These are phyloP conservation scores for Ensete ventricosum DNA, from an alignment of 176 grass and related monocot species.

Conservation along the genomic window DNA sequence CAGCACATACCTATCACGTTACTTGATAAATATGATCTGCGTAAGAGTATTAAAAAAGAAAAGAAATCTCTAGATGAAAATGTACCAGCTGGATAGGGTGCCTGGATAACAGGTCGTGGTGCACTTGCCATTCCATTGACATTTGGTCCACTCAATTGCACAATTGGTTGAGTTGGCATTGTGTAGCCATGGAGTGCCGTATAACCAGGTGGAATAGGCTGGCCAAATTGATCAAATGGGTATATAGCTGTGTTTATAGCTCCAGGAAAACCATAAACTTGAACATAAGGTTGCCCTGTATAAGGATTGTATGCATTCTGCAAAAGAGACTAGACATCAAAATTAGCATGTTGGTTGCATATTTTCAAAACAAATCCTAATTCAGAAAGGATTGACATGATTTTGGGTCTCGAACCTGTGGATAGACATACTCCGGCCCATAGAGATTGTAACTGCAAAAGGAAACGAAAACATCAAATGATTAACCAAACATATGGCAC, in stretches of 20 bases:
- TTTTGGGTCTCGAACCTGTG: slow-evolving; percentile 58
- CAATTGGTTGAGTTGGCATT: slow-evolving; percentile 51
- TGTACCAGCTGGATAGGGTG: slow-evolving; percentile 74
- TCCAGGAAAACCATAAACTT: slow-evolving; percentile 56
- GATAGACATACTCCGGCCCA: slow-evolving; percentile 78
- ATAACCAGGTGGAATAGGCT: slow-evolving; percentile 53
- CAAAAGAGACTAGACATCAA: slow-evolving; percentile 15
- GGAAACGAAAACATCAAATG: slow-evolving; percentile 33
- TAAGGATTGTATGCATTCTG: slow-evolving; percentile 76
- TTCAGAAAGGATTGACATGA: slow-evolving; percentile 9
- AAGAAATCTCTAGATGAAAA: not conserved
- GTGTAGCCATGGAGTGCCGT: slow-evolving; percentile 55
- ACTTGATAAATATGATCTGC: not conserved
- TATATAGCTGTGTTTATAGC: slow-evolving; percentile 52
- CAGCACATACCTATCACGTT: not conserved
- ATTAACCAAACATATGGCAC: slow-evolving; percentile 2
- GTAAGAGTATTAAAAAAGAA: not conserved
- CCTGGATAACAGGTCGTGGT: slow-evolving; percentile 54
- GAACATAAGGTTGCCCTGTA: slow-evolving; percentile 63
- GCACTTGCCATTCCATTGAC: slow-evolving; percentile 39
- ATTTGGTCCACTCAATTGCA: slow-evolving; percentile 60
- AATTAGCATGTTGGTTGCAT: not conserved
- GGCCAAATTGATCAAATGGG: slow-evolving; percentile 53
- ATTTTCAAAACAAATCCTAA: not conserved
- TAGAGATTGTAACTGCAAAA: slow-evolving; percentile 80